phyloP scores from a whole-genome alignment of 768 basidiomycete species.

The Calocybe gangraenosa region DNA sequence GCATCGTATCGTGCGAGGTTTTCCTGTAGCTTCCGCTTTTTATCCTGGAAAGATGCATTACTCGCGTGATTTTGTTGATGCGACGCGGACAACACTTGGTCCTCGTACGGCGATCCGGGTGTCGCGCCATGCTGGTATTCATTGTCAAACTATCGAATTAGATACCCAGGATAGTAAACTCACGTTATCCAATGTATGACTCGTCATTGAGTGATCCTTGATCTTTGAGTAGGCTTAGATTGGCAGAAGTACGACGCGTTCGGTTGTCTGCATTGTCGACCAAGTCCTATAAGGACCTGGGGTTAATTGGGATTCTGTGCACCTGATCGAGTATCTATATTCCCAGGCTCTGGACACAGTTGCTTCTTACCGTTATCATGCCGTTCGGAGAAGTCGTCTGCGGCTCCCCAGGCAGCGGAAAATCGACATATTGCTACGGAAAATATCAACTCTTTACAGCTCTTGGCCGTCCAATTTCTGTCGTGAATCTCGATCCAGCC shows the following conservation, averaged over 20 bases:
- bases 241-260: no score
- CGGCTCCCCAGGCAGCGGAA: slow-evolving; percentile 82
- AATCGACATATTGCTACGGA: slow-evolving; percentile 85
- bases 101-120: slow-evolving; percentile 20
- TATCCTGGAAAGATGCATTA: not conserved
- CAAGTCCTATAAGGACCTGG: no score
- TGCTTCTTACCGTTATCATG: slow-evolving; percentile 35
- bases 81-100: slow-evolving; percentile 9
- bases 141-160: not conserved
- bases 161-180: no score
- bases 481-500: slow-evolving; percentile 96
- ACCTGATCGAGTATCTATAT: no score
- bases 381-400: slow-evolving; percentile 87
- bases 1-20: slow-evolving; percentile 31
- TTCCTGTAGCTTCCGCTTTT: slow-evolving; percentile 20
- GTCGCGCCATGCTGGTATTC: slow-evolving; percentile 19
- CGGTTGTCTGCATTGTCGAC: no score
- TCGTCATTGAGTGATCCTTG: no score
- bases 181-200: no score
- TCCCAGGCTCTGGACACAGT: no score
- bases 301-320: no score
- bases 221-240: no score
- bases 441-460: slow-evolving; percentile 89
- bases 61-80: not conserved
- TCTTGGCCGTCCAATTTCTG: slow-evolving; percentile 76